A percentile compares a stretch with the other conserved stretches of the same genome.
phyloP scores from a whole-genome alignment of 352 stramenopile species.

The Pythium aristosporum region DNA sequence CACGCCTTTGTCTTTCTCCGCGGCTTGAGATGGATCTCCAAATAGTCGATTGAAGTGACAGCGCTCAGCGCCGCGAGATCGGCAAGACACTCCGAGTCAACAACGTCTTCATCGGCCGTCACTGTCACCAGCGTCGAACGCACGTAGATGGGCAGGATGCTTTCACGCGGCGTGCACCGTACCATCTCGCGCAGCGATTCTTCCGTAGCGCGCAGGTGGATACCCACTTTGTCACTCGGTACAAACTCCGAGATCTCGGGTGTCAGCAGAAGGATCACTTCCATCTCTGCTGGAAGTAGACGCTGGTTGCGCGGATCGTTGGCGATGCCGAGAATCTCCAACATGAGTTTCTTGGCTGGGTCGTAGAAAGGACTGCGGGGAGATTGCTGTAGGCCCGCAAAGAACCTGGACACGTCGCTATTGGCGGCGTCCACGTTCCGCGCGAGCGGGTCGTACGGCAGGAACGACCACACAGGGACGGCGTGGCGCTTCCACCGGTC shows the following conservation, averaged over 20 bases:
- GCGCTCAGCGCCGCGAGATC: conserved; percentile 2
- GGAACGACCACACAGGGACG: conserved; percentile 6
- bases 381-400: neutral
- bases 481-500: neutral
- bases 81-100: neutral
- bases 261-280: too few relatives aligned
- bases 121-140: neutral
- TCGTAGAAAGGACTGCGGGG: neutral
- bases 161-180: too few relatives aligned
- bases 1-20: neutral
- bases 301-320: neutral
- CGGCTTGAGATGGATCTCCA: neutral
- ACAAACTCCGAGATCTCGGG: neutral
- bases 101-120: neutral
- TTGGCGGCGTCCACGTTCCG: conserved; percentile 1
- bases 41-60: neutral
- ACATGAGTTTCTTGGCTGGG: neutral
- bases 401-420: neutral
- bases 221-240: neutral
- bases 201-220: neutral
- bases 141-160: neutral
- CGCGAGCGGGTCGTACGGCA: conserved; percentile 6
- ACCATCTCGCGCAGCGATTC: neutral
- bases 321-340: neutral
- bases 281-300: neutral